Evolutionary conservation across 306 rosid species (phyloP).

Genomic region (Cucumis melo): DNA sequence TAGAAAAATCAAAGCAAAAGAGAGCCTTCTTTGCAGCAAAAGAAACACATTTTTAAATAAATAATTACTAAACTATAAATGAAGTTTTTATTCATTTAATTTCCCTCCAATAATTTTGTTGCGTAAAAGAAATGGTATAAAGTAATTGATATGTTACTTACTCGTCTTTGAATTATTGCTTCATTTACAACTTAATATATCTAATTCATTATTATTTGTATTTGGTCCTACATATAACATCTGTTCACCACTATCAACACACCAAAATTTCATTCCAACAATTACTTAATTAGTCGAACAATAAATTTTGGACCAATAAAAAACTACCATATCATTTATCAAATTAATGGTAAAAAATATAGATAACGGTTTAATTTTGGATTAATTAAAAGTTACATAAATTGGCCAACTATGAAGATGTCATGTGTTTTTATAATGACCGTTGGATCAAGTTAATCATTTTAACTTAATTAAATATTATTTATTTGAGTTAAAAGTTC

Average conservation of each 20-base stretch:
- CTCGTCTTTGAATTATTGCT: background rate
- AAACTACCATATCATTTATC: no score
- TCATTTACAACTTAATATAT: background rate
- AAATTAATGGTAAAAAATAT: no score
- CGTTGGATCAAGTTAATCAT: no score
- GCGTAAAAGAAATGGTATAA: background rate
- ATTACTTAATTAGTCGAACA: background rate
- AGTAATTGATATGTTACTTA: background rate
- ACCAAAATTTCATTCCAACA: background rate
- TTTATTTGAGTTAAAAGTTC: no score
- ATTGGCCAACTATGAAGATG: no score
- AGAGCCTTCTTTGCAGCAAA: background rate
- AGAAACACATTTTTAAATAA: background rate
- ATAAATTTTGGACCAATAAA: no score
- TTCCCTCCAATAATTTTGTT: slow-evolving; percentile 2
- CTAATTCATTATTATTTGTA: background rate
- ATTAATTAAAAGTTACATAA: no score
- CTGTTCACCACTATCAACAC: background rate
- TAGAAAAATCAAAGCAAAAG: background rate
- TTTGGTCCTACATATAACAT: background rate
- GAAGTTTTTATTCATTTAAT: background rate
- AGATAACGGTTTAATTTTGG: no score
- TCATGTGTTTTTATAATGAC: no score
- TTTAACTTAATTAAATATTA: no score
- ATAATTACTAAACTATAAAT: background rate